Percentiles rank a stretch among this genome's conserved stretches.
Conservation (phyloP, 257 asterid genomes). For the Misopates orontium region DNA sequence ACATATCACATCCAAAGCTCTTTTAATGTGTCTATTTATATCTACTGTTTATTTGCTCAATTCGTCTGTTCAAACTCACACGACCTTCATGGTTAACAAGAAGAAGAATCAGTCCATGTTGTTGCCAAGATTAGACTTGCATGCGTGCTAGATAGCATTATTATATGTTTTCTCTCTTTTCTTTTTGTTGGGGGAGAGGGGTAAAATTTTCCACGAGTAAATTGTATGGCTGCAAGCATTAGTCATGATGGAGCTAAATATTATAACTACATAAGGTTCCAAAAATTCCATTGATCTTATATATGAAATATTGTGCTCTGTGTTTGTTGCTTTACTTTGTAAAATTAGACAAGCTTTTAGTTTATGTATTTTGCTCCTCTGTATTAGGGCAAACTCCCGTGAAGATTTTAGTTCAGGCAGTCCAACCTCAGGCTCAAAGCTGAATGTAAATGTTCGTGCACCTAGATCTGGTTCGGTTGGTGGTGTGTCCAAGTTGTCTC, state of each 20-base stretch:
- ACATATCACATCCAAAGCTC: background rate
- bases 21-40: conserved; percentile 8
- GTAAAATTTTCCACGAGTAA: background rate
- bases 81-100: conserved; percentile 10
- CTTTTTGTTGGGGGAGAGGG: background rate
- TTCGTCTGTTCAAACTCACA: background rate
- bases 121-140: too few relatives aligned
- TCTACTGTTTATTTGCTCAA: background rate
- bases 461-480: conserved; percentile 76
- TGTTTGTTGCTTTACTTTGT: conserved; percentile 14
- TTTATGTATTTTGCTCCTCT: conserved; percentile 25
- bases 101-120: background rate
- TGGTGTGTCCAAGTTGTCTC: conserved; percentile 66
- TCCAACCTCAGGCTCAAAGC: conserved; percentile 81
- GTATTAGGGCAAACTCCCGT: conserved; percentile 62
- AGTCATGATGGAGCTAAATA: conserved; percentile 20
- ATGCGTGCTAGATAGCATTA: conserved; percentile 13
- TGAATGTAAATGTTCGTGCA: conserved; percentile 66
- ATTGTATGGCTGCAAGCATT: background rate
- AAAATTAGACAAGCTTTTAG: conserved; percentile 18
- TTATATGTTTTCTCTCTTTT: background rate
- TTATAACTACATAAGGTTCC: conserved; percentile 13
- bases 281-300: conserved; percentile 13
- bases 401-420: conserved; percentile 81
- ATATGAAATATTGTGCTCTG: conserved; percentile 15